Percentiles rank a stretch among this genome's conserved stretches.
phyloP scores from a whole-genome alignment of 2,329 filamentous ascomycete genomes.

The Gliomastix tumulicola region DNA sequence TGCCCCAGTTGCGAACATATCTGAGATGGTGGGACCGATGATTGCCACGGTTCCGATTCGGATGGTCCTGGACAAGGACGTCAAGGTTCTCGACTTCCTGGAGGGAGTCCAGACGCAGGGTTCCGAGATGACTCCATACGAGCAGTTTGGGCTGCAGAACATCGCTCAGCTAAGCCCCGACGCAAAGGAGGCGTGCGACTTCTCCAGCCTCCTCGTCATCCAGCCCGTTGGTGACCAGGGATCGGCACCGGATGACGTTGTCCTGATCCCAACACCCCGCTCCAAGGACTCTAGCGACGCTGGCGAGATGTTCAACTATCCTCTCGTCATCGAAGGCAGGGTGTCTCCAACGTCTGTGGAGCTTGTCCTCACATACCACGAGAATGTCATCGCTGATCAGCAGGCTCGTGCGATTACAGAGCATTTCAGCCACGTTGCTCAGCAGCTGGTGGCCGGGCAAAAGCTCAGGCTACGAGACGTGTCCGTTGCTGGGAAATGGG shows the following conservation, averaged over 20 bases:
- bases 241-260: not conserved
- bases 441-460: not conserved
- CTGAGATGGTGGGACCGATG: constrained; percentile 7
- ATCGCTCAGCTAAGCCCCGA: constrained; percentile 9
- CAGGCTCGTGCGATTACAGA: not conserved
- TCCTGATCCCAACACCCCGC: not conserved
- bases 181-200: constrained; percentile 9
- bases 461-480: not conserved
- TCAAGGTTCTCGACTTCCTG: constrained; percentile 7
- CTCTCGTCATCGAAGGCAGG: constrained; percentile 1
- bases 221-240: constrained; percentile 4
- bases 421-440: constrained; percentile 1
- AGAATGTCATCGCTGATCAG: not conserved
- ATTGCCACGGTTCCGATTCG: constrained; percentile 10
- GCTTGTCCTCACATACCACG: constrained; percentile 1
- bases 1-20: constrained; percentile 11
- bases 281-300: no score
- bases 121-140: constrained; percentile 10
- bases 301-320: constrained; percentile 3
- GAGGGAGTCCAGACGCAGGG: constrained; percentile 7
- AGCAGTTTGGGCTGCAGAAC: constrained; percentile 15
- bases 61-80: constrained; percentile 2
- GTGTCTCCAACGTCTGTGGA: not conserved
- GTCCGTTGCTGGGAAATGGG: not conserved
- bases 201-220: constrained; percentile 11